A percentile compares a stretch with the other conserved stretches of the same genome.
Conservation (phyloP, 2,329 filamentous ascomycete species). For the Alternaria sp. region DNA sequence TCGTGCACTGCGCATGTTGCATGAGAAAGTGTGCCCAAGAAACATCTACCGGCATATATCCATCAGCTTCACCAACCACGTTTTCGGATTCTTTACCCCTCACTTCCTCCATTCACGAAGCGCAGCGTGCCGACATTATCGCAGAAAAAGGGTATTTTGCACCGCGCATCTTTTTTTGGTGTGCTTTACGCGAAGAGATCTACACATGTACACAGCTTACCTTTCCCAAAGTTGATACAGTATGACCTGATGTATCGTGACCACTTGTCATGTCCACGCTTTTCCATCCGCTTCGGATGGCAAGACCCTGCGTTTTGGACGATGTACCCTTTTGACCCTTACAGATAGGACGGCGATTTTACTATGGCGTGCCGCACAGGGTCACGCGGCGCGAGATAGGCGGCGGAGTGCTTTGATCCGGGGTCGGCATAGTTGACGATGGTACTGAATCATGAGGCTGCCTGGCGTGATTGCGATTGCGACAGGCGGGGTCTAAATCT, state of each 20-base stretch:
- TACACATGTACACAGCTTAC: not conserved
- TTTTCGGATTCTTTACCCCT: not conserved
- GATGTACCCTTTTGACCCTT: not conserved
- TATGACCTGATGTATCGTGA: constrained; percentile 3
- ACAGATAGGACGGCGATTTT: constrained; percentile 1
- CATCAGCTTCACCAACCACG: not conserved
- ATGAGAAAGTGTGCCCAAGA: not conserved
- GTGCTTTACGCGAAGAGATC: not conserved
- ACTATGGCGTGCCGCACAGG: constrained; percentile 1
- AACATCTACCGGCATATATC: not conserved
- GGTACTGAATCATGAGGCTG: not conserved
- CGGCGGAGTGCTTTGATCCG: not conserved
- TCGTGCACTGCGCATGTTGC: not conserved
- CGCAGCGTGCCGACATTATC: not conserved
- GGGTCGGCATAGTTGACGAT: constrained; percentile 10
- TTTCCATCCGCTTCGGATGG: not conserved
- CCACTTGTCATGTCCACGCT: constrained; percentile 9
- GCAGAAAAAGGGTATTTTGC: not conserved
- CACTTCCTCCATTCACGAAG: not conserved
- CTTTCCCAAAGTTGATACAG: not conserved
- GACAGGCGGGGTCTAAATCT: not conserved
- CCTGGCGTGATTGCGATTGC: not conserved
- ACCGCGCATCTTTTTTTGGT: not conserved
- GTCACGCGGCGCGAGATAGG: constrained; percentile 8
- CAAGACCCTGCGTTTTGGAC: not conserved